Base-by-base conservation (phyloP, 768 basidiomycete species). In the Russula dissimulans region DNA sequence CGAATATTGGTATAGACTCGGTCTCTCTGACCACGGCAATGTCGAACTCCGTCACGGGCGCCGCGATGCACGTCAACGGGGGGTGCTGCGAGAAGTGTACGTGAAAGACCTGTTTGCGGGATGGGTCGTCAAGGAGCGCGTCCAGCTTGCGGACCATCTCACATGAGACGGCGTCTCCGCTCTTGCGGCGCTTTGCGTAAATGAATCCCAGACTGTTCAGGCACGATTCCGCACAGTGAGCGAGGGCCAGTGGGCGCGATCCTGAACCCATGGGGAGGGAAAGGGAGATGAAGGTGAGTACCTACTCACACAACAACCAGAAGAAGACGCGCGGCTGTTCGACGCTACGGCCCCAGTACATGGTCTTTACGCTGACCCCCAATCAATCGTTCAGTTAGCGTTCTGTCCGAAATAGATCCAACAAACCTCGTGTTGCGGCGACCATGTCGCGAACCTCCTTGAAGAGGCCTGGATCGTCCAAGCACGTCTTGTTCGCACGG, bases 301-400 rank as follows among this genome's bases (percentile, higher is more conserved):
- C 29, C 29, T 52, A 39, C 58, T 52, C 43, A 59, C 58, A 10
- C 17, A 59, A 15, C 5, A 59, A 29, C 58, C 58, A 59, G 32
- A 45, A 11, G 34, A 59, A 46, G 17, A 17, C 15, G 8, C 29
- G 38, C 9, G 51, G 49, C 2, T 6, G 11, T 8, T 59, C 44
- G 58, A 59, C 5, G 34, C 36, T 53, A 17, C 52, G 51, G 18
- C 58, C 58, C 58, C 58, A 59, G 17, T 46, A 54, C 52, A 53
- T 45, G 7, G 39, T 8, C 8, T 59, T 44, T 18, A 44, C 50
- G 14, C 58, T 59, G 43, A 15, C 57, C 29, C 7, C 17, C 36
- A 12, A 38, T 38, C 36, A 12, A 8, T 38, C 7, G 36, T 38
- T 38, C 36, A 12, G 36, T 38, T 12, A 4, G 36, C 9, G 36